Conservation (phyloP, 2,329 filamentous ascomycete species). For the Blastomyces percursus region DNA sequence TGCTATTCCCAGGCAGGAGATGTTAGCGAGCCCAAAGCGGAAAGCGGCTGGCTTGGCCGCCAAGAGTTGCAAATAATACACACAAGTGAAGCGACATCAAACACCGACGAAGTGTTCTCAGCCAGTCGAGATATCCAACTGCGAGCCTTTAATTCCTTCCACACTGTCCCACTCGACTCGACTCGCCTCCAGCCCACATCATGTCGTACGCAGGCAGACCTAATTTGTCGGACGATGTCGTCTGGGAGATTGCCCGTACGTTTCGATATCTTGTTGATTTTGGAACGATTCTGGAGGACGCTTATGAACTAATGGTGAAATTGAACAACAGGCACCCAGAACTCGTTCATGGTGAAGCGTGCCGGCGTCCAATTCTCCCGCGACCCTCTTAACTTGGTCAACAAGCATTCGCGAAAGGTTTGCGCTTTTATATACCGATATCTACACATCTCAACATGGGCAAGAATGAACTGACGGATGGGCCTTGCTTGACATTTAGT, state of each 20-base stretch:
- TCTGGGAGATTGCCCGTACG: conserved; percentile 95
- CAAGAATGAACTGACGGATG: background rate
- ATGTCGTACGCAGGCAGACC: conserved; percentile 44
- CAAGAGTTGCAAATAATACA: background rate
- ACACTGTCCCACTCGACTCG: no score
- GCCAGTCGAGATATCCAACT: background rate
- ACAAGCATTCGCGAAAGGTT: conserved; percentile 87
- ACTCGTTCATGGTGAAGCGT: conserved; percentile 88
- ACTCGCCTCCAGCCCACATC: conserved; percentile 19
- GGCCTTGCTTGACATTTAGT: conserved; percentile 38
- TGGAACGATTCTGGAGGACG: background rate
- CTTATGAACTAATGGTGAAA: background rate
- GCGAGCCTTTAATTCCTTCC: background rate
- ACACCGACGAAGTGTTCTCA: background rate
- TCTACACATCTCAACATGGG: background rate
- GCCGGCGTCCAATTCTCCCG: conserved; percentile 82
- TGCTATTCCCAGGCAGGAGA: conserved; percentile 24
- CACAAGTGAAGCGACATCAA: background rate
- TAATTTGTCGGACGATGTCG: conserved; percentile 78
- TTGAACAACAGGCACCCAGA: conserved; percentile 59
- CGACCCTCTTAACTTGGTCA: conserved; percentile 86
- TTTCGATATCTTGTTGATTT: conserved; percentile 25
- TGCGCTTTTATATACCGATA: background rate
- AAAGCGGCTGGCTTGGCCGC: background rate
- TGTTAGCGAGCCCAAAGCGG: conserved; percentile 27